Base-by-base conservation (phyloP, 129 eudicot species). In the Oenanthe sinensis region DNA sequence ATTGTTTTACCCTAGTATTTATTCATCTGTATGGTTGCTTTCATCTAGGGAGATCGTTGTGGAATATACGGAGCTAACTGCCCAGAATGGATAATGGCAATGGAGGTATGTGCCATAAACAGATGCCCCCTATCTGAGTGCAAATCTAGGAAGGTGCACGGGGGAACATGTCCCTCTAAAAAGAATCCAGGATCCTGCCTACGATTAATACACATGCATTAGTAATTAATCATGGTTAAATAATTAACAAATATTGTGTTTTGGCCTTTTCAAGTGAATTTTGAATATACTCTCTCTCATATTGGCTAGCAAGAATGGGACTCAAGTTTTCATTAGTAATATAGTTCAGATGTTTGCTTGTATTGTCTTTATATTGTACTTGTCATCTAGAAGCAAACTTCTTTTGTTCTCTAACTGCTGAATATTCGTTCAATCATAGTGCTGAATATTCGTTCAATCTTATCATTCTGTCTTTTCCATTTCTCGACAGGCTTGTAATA, bases 31-130 rank as follows among this genome's bases (percentile, higher is more conserved):
- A 72, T 76, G 74, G 22, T 67, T 49, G 20, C 60, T 44, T 79
- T 74, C 75, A 73, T 68, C 19, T 81, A 96, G 99, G 99, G 99
- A 5, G 97, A 86, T 78, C 86, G 85, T 19, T 92, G 97, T 40
- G 99, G 99, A 19, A 96, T 96, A 30, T 96, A 96, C 81, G 97
- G 99, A 79, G 75, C 91, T 49, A 96, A 92, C 85, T 92, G 89
- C 54, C 97, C 99, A 0, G 92, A 96, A 79, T 96, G 99, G 99
- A 92, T 96, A 28, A 89, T 92, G 68, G 82, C 99, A 4, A 92
- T 96, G 99, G 95, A 92, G 99, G 99, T 96, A 79, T 49, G 20
- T 74, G 69, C n/a, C n/a, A 54, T 58, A n/a, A 60, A 60, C 65
- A 60, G 13, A n/a, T 60, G 68, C 68, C 33, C n/a, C 10, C 68